These are phyloP conservation scores for Copromyces sp. DNA, from an alignment of 495 filamentous ascomycete species.

Conservation along the genomic window DNA sequence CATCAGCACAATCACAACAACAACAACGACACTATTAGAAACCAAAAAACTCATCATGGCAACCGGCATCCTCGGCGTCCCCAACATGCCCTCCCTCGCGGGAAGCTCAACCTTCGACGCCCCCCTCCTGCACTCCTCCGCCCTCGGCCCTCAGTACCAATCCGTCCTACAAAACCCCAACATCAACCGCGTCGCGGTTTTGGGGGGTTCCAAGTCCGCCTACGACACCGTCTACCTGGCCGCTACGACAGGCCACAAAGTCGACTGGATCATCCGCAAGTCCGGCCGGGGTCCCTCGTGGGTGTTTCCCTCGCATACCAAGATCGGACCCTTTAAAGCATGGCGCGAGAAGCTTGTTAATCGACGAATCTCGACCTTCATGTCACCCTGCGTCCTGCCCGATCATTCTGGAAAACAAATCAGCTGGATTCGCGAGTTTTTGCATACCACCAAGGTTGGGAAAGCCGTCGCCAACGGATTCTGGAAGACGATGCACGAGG, in stretches of 20 bases:
- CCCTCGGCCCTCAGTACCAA: slow-evolving; percentile 29
- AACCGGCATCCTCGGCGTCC: slow-evolving; percentile 57
- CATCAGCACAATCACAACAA: background rate
- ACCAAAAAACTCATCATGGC: slow-evolving; percentile 54
- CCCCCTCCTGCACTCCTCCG: slow-evolving; percentile 52
- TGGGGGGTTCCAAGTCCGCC: slow-evolving; percentile 63
- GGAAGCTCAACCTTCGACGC: slow-evolving; percentile 42
- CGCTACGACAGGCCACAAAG: slow-evolving; percentile 47
- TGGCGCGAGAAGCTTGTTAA: slow-evolving; percentile 36
- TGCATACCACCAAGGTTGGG: slow-evolving; percentile 50
- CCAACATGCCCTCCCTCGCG: slow-evolving; percentile 36
- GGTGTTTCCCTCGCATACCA: slow-evolving; percentile 41
- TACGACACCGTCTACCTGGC: slow-evolving; percentile 62
- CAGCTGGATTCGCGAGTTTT: slow-evolving; percentile 10
- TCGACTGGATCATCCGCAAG: slow-evolving; percentile 64
- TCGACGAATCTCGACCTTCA: slow-evolving; percentile 33
- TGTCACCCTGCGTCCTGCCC: slow-evolving; percentile 15
- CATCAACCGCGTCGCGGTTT: slow-evolving; percentile 37
- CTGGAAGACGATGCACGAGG: slow-evolving; percentile 45
- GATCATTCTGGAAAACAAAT: slow-evolving; percentile 13
- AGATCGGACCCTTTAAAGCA: slow-evolving; percentile 17
- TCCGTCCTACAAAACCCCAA: slow-evolving; percentile 11
- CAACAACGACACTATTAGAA: background rate
- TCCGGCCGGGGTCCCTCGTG: slow-evolving; percentile 59
- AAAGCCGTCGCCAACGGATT: slow-evolving; percentile 50